phyloP scores from a whole-genome alignment of 2,329 filamentous ascomycete genomes.

The Zalaria sp. region DNA sequence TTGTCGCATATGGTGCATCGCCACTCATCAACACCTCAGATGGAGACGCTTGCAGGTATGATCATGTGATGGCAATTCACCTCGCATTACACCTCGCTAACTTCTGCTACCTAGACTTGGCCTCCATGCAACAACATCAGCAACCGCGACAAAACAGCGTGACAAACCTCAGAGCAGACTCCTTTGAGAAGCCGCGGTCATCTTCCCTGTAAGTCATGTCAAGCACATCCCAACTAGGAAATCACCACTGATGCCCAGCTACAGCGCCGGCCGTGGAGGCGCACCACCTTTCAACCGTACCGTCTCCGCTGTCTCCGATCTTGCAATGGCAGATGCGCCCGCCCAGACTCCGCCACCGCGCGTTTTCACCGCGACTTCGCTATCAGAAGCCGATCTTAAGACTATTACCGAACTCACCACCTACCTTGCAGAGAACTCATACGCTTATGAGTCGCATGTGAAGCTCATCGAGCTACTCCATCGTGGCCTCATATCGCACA shows the following conservation, averaged over 20 bases:
- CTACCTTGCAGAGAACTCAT: conserved; percentile 30
- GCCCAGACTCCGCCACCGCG: conserved; percentile 27
- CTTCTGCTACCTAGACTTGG: conserved; percentile 24
- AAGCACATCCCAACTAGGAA: conserved; percentile 4
- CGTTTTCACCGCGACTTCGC: conserved; percentile 25
- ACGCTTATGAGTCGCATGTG: conserved; percentile 34
- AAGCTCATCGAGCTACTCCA: conserved; percentile 33
- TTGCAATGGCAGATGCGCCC: conserved; percentile 32
- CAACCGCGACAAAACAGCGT: conserved; percentile 14
- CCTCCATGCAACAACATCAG: conserved; percentile 33
- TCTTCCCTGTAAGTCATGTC: conserved; percentile 3
- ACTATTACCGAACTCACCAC: conserved; percentile 29
- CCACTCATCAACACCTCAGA: conserved; percentile 29
- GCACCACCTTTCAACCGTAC: conserved; percentile 20
- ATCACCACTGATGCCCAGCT: background rate
- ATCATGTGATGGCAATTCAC: conserved; percentile 1
- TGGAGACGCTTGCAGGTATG: conserved; percentile 34
- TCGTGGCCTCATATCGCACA: conserved; percentile 31
- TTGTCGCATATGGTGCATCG: conserved; percentile 16
- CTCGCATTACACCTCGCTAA: background rate
- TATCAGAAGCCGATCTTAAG: conserved; percentile 28
- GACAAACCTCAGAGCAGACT: background rate
- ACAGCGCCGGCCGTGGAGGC: conserved; percentile 5
- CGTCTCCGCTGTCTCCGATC: conserved; percentile 29
- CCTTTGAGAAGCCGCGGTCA: conserved; percentile 2